Evolutionary conservation across 768 basidiomycete genomes (phyloP), one percentile per base, ranked within the genome.

Genomic region (Xerocomellus chrysenteron): DNA sequence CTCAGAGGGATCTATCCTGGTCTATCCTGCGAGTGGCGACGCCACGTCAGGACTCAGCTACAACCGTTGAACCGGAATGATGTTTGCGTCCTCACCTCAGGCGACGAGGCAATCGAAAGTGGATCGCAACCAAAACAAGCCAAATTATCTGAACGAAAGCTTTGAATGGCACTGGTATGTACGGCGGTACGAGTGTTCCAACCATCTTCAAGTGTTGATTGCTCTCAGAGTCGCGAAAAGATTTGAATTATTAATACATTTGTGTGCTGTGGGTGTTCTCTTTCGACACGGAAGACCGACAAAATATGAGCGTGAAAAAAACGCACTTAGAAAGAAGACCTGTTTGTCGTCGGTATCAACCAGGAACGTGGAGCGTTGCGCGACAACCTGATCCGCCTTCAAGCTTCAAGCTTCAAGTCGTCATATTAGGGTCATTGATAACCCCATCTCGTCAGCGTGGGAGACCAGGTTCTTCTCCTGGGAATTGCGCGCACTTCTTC

Each of bases 401-500:
- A 28, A 5, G 26, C 21, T 21, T 21, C 21, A 21, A 21, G 21
- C 21, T 21, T 28, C 26, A 5, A 4, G 26, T 28, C 21, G 26
- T 28, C 26, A 28, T 3, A 28, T 32, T n/a, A 43, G 61, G 57
- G 47, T 50, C 54, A 54, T 62, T 24, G 40, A 53, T 54, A 43
- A 26, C 19, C 52, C 58, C 35, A 43, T 59, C 32, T 43, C 24
- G 50, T 41, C 21, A 17, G 47, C 55, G 65, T 65, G 60, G 40
- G 64, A 59, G 56, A 55, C 40, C 32, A 16, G 47, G 43, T 19
- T 2, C n/a, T 14, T 26, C 19, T 45, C 24, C 50, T 44, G 58
- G 55, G 56, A 60, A 64, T 59, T 55, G 50, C 49, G 50, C 58
- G 47, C 41, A n/a, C 42, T 46, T 30, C 47, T 57, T 39, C 43